Percentiles rank a stretch among this genome's conserved stretches.
Evolutionary conservation across 2,329 filamentous ascomycete genomes (phyloP).

Genomic region (Boeremia exigua): DNA sequence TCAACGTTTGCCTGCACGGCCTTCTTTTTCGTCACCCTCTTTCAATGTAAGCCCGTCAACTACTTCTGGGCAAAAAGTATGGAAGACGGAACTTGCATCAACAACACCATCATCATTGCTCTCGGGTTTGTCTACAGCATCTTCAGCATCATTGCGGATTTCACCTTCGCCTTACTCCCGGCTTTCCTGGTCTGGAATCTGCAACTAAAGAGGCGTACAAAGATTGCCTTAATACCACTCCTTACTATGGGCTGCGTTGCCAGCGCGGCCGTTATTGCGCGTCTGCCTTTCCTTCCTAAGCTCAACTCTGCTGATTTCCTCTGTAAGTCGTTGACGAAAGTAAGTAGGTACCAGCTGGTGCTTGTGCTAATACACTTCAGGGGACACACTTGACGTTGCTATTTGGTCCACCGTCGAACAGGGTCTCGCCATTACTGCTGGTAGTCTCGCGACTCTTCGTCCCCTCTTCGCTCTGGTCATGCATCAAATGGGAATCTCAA

Average conservation of each 20-base stretch:
- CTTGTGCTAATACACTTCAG: slow-evolving; percentile 17
- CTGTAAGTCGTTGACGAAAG: slow-evolving; percentile 22
- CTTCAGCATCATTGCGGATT: slow-evolving; percentile 56
- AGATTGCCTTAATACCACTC: slow-evolving; percentile 56
- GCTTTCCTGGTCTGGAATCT: slow-evolving; percentile 59
- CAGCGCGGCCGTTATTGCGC: slow-evolving; percentile 43
- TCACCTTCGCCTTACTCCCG: slow-evolving; percentile 58
- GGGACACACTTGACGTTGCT: slow-evolving; percentile 44
- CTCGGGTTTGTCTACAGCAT: slow-evolving; percentile 56
- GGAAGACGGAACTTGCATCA: slow-evolving; percentile 51
- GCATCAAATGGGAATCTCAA: slow-evolving; percentile 33
- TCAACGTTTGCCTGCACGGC: slow-evolving; percentile 45
- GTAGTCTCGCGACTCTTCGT: slow-evolving; percentile 44
- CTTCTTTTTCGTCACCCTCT: slow-evolving; percentile 56
- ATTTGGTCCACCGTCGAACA: slow-evolving; percentile 47
- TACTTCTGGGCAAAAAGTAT: slow-evolving; percentile 56
- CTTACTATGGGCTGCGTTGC: slow-evolving; percentile 58
- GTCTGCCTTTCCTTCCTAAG: slow-evolving; percentile 36
- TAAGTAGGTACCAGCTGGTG: no score
- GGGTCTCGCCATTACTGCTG: slow-evolving; percentile 47
- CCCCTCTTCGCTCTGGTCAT: slow-evolving; percentile 40
- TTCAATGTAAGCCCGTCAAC: slow-evolving; percentile 58
- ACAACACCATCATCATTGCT: slow-evolving; percentile 48
- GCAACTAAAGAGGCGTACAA: slow-evolving; percentile 57
- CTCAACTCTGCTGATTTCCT: slow-evolving; percentile 43